phyloP scores from a whole-genome alignment of 768 basidiomycete species.

The Cubamyces lactineus region DNA sequence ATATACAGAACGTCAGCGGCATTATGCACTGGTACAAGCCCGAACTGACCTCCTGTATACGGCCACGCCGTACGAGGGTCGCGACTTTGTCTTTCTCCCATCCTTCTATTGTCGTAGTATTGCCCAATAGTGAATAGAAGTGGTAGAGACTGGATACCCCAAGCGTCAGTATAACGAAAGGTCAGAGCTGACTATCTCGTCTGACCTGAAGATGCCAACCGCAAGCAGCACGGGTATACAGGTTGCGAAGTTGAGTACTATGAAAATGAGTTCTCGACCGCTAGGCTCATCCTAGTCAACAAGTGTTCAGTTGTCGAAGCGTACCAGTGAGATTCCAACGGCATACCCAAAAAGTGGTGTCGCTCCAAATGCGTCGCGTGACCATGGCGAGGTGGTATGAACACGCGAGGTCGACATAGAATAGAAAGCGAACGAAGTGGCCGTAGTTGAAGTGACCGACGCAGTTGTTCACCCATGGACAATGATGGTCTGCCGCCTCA shows the following conservation, averaged over 20 bases:
- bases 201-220: conserved; percentile 90
- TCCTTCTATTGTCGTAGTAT: conserved; percentile 94
- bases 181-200: neutral
- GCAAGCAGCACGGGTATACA: conserved; percentile 85
- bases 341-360: conserved; percentile 60
- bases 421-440: conserved; percentile 87
- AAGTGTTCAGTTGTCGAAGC: no score
- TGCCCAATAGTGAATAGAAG: conserved; percentile 71
- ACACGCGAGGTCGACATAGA: conserved; percentile 91
- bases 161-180: neutral
- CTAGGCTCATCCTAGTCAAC: conserved; percentile 65
- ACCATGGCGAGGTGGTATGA: conserved; percentile 88
- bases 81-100: conserved; percentile 98
- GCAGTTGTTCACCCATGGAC: conserved; percentile 94
- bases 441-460: conserved; percentile 93
- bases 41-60: conserved; percentile 69
- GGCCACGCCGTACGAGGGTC: conserved; percentile 80
- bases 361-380: conserved; percentile 58
- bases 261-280: conserved; percentile 71
- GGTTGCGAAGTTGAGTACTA: conserved; percentile 85
- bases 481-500: conserved; percentile 72
- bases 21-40: neutral
- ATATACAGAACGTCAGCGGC: neutral
- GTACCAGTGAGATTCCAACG: neutral
- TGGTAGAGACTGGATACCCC: conserved; percentile 72